Evolutionary conservation across 805 yeast species (phyloP).

Genomic region (Lipomyces sp.): DNA sequence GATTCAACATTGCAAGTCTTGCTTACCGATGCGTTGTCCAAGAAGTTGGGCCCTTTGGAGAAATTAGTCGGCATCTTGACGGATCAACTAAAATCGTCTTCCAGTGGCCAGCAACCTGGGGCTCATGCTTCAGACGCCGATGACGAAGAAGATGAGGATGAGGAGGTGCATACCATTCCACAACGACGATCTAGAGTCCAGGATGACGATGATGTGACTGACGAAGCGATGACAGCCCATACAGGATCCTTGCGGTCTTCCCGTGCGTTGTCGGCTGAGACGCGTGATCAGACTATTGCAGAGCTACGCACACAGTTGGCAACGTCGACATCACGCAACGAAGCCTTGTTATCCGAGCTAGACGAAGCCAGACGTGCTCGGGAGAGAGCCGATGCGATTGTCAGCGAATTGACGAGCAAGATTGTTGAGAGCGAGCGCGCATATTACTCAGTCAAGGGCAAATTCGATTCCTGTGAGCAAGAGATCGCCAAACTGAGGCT

Average conservation of each 20-base stretch:
- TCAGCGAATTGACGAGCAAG: constrained; percentile 21
- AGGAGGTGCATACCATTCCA: not conserved
- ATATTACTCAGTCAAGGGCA: constrained; percentile 1
- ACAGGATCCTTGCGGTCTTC: not conserved
- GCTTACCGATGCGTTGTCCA: constrained; percentile 25
- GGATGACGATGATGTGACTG: not conserved
- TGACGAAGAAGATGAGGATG: constrained; percentile 27
- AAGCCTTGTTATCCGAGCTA: constrained; percentile 18
- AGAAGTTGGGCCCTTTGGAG: constrained; percentile 30
- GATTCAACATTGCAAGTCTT: constrained; percentile 20
- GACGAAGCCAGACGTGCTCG: constrained; percentile 25
- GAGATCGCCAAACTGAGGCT: constrained; percentile 20
- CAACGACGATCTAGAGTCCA: constrained; percentile 4
- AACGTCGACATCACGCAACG: constrained; percentile 10
- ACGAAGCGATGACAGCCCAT: not conserved
- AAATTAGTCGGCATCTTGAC: constrained; percentile 25
- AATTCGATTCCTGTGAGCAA: constrained; percentile 16
- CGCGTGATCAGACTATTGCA: constrained; percentile 1
- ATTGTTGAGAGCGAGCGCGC: constrained; percentile 23
- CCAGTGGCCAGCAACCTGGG: not conserved
- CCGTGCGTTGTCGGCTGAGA: constrained; percentile 11
- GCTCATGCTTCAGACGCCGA: constrained; percentile 21
- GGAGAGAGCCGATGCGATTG: constrained; percentile 16
- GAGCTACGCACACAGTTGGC: constrained; percentile 15
- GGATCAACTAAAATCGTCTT: constrained; percentile 28